Conservation (phyloP, 2,329 filamentous ascomycete genomes). For the Colletotrichum shisoi region DNA sequence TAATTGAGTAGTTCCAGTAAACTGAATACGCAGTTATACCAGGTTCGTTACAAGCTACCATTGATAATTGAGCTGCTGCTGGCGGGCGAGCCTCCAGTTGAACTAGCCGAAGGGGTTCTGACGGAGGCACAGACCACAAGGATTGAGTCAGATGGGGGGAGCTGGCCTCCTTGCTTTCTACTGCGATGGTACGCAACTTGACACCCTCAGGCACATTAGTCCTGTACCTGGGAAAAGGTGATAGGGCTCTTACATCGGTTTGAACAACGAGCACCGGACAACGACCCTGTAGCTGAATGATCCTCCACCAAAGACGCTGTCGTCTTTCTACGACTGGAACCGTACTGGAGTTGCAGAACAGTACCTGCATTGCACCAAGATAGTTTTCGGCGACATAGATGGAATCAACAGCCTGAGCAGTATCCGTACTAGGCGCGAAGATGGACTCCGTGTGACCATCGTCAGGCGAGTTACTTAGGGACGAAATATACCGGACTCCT, state of each 20-base stretch:
- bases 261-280: neutral
- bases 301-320: conserved; percentile 2
- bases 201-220: neutral
- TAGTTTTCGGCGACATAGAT: neutral
- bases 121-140: conserved; percentile 1
- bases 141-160: neutral
- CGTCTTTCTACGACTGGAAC: neutral
- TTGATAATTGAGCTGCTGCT: neutral
- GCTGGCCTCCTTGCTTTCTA: neutral
- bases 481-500: conserved; percentile 6
- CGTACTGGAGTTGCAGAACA: neutral
- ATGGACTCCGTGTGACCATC: neutral
- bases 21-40: neutral
- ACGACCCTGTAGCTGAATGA: neutral
- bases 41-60: neutral
- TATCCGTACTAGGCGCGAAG: neutral
- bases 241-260: neutral
- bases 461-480: neutral
- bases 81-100: neutral
- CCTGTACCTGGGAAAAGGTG: neutral
- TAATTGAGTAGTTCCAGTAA: neutral
- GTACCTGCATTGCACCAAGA: neutral
- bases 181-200: neutral
- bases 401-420: neutral
- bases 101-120: neutral